Evolutionary conservation across 495 filamentous ascomycete species (phyloP).

Genomic region (Penicillium parvum): DNA sequence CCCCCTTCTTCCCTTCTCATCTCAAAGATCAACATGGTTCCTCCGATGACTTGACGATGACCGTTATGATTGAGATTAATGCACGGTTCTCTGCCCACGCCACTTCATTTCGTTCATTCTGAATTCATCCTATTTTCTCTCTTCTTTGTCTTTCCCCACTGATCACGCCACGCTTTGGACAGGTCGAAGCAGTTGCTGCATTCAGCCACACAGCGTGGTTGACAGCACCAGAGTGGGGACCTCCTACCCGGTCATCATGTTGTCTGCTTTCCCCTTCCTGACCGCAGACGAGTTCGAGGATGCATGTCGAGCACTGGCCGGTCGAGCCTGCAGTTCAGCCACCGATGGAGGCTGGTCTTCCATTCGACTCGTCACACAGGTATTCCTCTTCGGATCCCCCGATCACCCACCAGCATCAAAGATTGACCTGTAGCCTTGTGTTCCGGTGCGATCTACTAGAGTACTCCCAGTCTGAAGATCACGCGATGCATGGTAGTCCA

Average conservation of each 20-base stretch:
- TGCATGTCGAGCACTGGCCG: constrained; percentile 55
- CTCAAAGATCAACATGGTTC: too few species aligned
- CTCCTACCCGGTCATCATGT: too few species aligned
- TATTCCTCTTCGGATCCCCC: too few species aligned
- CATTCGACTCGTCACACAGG: constrained; percentile 31
- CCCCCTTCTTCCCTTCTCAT: too few species aligned
- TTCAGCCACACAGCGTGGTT: constrained; percentile 21
- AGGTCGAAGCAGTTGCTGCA: constrained; percentile 8
- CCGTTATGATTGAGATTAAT: too few species aligned
- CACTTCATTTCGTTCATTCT: too few species aligned
- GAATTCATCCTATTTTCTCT: too few species aligned
- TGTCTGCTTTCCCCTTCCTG: constrained; percentile 50
- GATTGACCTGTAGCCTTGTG: constrained; percentile 5
- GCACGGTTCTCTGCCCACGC: too few species aligned
- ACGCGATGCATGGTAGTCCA: constrained; percentile 25
- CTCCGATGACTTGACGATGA: too few species aligned
- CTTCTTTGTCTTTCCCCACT: too few species aligned
- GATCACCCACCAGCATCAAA: constrained; percentile 3
- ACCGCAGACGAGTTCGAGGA: constrained; percentile 54
- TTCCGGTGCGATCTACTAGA: constrained; percentile 18
- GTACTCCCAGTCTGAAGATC: constrained; percentile 33
- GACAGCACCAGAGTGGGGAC: constrained; percentile 5
- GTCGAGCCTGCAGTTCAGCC: constrained; percentile 39
- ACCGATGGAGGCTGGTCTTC: constrained; percentile 24
- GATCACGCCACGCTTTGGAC: too few species aligned